Percentiles rank a stretch among this genome's conserved stretches.
Evolutionary conservation across 169 alveolate genomes (phyloP).

Genomic region (Eimeria sp.): DNA sequence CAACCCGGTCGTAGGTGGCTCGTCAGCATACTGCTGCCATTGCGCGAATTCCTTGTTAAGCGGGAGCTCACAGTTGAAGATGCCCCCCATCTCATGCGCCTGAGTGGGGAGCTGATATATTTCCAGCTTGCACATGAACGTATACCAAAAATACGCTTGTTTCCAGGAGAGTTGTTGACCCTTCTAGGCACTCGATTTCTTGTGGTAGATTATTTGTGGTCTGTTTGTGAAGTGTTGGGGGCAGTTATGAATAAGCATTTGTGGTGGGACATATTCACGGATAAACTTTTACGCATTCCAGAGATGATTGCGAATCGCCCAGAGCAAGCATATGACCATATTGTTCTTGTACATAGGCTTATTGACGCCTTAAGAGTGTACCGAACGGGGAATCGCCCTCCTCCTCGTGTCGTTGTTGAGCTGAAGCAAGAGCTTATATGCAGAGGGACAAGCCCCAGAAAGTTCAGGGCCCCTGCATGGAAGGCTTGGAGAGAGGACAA

Average conservation of each 20-base stretch:
- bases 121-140: not conserved
- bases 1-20: not conserved
- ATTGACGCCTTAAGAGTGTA: not conserved
- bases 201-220: slow-evolving; percentile 6
- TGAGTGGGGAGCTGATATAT: not conserved
- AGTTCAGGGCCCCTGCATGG: not conserved
- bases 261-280: slow-evolving; percentile 10
- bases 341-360: not conserved
- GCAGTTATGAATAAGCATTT: not conserved
- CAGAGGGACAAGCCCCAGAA: not conserved
- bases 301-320: not conserved
- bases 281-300: not conserved
- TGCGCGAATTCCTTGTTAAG: not conserved
- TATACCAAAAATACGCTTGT: not conserved
- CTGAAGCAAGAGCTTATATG: not conserved
- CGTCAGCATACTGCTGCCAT: slow-evolving; percentile 1
- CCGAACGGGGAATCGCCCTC: slow-evolving; percentile 16
- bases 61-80: not conserved
- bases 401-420: not conserved
- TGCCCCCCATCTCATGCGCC: not conserved
- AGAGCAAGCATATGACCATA: not conserved
- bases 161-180: not conserved
- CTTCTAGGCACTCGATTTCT: slow-evolving; percentile 11
- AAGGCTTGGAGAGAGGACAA: slow-evolving; percentile 22
- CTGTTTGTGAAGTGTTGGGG: slow-evolving; percentile 43